These are phyloP conservation scores for Lentinus tigrinus DNA, from an alignment of 768 basidiomycete genomes.

Conservation along the genomic window DNA sequence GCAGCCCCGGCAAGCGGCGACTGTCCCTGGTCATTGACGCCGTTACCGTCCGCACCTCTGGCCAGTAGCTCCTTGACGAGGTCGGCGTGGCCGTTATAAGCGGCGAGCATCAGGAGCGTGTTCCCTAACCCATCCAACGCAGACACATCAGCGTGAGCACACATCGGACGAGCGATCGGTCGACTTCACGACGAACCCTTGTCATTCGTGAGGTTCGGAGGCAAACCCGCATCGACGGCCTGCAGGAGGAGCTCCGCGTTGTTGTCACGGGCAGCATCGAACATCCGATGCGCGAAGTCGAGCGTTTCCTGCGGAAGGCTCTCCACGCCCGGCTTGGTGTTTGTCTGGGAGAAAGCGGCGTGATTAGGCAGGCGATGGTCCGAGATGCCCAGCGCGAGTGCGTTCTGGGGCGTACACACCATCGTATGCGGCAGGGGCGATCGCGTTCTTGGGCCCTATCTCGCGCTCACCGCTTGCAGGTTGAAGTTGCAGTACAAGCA, in stretches of 20 bases:
- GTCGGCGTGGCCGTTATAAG: constrained; percentile 64
- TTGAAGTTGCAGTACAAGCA: neutral
- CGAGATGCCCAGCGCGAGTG: neutral
- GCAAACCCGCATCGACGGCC: constrained; percentile 68
- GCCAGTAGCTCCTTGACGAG: constrained; percentile 53
- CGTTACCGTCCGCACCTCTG: constrained; percentile 63
- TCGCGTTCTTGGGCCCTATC: neutral
- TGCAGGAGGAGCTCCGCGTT: constrained; percentile 50
- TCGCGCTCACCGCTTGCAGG: neutral
- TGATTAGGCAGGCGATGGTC: neutral
- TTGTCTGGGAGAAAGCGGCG: neutral
- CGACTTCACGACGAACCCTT: constrained; percentile 45
- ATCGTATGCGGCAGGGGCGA: neutral
- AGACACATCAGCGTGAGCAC: neutral
- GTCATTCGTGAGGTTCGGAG: constrained; percentile 69
- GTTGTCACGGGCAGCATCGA: constrained; percentile 69
- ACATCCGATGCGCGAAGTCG: constrained; percentile 65
- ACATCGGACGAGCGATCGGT: neutral
- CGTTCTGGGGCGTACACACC: neutral
- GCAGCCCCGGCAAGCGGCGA: constrained; percentile 76
- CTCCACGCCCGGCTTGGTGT: neutral
- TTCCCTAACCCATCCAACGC: constrained; percentile 48
- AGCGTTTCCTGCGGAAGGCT: constrained; percentile 38
- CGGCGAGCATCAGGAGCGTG: constrained; percentile 75
- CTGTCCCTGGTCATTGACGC: constrained; percentile 69